A percentile compares a stretch with the other conserved stretches of the same genome.
These are phyloP conservation scores for Vitis amurensis DNA, from an alignment of 164 flowering plant species.

Conservation along the genomic window DNA sequence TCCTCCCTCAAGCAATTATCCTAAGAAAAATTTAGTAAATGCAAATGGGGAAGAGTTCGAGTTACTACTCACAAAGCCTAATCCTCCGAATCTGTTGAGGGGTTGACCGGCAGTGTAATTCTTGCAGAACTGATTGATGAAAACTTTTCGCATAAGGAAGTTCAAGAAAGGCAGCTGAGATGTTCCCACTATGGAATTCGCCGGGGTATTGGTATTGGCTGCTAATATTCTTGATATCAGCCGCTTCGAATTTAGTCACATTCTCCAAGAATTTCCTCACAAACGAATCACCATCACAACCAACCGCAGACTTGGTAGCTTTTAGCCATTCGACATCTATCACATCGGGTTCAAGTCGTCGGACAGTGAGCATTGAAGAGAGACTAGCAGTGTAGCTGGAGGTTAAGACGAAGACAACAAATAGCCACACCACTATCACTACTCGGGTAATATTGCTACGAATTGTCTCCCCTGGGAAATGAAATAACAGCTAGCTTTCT, in stretches of 20 bases:
- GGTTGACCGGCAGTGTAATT: conserved; percentile 16
- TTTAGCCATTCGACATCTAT: conserved; percentile 26
- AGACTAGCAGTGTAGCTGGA: conserved; percentile 58
- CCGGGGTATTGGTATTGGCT: conserved; percentile 15
- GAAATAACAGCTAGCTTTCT: neutral
- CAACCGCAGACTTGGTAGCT: conserved; percentile 24
- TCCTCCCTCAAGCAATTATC: no score
- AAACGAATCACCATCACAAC: conserved; percentile 49
- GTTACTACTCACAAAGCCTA: no score
- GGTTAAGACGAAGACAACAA: conserved; percentile 37
- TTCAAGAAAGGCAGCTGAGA: conserved; percentile 40
- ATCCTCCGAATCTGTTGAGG: no score
- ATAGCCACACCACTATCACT: conserved; percentile 51
- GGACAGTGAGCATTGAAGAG: conserved; percentile 54
- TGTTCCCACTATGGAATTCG: conserved; percentile 21
- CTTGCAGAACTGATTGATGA: conserved; percentile 29
- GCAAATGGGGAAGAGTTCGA: no score
- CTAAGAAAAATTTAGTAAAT: no score
- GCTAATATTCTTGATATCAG: conserved; percentile 23
- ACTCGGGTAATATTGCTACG: conserved; percentile 36
- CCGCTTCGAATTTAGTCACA: conserved; percentile 21
- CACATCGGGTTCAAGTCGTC: conserved; percentile 30
- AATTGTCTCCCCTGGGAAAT: conserved; percentile 38
- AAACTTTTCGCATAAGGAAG: conserved; percentile 31
- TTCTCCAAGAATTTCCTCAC: conserved; percentile 25